A percentile compares a stretch with the other conserved stretches of the same genome.
Conservation (phyloP, 139 green algal species). For the Raphidocelis subcapitata region DNA sequence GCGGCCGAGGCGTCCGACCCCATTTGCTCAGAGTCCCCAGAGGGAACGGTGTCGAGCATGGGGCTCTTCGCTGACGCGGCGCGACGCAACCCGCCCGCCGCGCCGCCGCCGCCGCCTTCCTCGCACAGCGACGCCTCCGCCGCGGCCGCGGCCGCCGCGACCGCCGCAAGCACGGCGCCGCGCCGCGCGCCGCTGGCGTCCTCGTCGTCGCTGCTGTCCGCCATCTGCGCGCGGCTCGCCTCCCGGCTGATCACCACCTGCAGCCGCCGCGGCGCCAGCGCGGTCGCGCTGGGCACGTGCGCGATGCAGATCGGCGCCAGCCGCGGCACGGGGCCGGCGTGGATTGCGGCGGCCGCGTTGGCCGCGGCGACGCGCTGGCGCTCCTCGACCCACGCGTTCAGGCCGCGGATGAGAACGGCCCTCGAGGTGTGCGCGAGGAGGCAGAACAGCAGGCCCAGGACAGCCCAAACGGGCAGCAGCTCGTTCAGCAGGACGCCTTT, state of each 20-base stretch:
- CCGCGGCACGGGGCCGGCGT: slow-evolving; percentile 3
- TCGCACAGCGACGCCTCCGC: neutral
- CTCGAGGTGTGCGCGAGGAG: slow-evolving; percentile 23
- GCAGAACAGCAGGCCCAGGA: slow-evolving; percentile 38
- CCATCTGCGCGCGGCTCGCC: neutral
- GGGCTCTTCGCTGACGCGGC: neutral
- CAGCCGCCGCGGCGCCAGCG: neutral
- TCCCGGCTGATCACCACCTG: neutral
- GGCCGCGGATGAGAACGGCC: neutral
- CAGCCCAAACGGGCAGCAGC: slow-evolving; percentile 44
- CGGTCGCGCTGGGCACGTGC: neutral
- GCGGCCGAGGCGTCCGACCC: neutral
- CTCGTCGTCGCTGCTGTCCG: neutral
- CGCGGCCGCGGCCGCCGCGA: neutral
- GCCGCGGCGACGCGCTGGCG: neutral
- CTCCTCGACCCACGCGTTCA: slow-evolving; percentile 14
- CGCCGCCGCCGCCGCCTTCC: neutral
- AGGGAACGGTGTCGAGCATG: neutral
- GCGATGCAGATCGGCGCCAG: slow-evolving; percentile 13
- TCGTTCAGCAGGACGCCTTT: slow-evolving; percentile 50
- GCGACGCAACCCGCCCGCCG: neutral
- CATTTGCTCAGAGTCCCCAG: neutral
- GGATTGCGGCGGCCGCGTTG: slow-evolving; percentile 19
- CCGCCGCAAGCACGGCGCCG: neutral
- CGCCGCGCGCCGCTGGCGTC: neutral